Evolutionary conservation across 225 moss, liverwort and hornwort species (phyloP).

Genomic region (Bryum argenteum): DNA sequence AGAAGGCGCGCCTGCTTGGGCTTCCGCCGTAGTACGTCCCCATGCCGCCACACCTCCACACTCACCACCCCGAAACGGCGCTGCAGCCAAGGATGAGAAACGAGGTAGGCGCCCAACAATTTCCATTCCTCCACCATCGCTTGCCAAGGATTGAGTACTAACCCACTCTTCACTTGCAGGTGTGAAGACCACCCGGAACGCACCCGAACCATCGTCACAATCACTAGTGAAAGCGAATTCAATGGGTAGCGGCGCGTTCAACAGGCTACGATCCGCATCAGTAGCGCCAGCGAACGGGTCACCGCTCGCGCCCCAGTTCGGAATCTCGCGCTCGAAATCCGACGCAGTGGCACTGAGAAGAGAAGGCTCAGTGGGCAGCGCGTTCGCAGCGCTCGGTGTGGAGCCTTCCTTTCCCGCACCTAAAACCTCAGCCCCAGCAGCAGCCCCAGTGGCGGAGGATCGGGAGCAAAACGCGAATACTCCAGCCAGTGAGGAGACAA

Average conservation of each 20-base stretch:
- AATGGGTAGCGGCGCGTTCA: constrained; percentile 57
- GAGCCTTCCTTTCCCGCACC: constrained; percentile 24
- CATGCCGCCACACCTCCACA: constrained; percentile 64
- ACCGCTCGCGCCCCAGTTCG: constrained; percentile 47
- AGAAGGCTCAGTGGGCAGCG: constrained; percentile 55
- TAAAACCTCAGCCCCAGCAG: constrained; percentile 2
- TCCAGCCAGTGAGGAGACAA: too few relatives aligned
- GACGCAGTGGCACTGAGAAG: constrained; percentile 48
- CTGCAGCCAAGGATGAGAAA: constrained; percentile 48
- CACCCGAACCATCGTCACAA: constrained; percentile 28
- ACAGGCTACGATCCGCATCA: constrained; percentile 39
- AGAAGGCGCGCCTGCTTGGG: constrained; percentile 49
- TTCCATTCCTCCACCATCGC: too few relatives aligned
- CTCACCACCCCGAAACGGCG: constrained; percentile 52
- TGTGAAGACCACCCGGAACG: constrained; percentile 40
- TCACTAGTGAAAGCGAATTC: constrained; percentile 44
- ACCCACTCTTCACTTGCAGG: constrained; percentile 26
- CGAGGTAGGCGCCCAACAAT: constrained; percentile 46
- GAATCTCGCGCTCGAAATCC: constrained; percentile 55
- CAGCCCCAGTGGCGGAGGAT: constrained; percentile 31
- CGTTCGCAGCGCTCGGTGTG: constrained; percentile 58
- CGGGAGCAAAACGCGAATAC: too few relatives aligned
- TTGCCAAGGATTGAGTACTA: background rate
- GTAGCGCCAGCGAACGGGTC: constrained; percentile 27
- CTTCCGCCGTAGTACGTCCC: constrained; percentile 54